Conservation (phyloP, 148 eudicot genomes). For the Chenopodium album region DNA sequence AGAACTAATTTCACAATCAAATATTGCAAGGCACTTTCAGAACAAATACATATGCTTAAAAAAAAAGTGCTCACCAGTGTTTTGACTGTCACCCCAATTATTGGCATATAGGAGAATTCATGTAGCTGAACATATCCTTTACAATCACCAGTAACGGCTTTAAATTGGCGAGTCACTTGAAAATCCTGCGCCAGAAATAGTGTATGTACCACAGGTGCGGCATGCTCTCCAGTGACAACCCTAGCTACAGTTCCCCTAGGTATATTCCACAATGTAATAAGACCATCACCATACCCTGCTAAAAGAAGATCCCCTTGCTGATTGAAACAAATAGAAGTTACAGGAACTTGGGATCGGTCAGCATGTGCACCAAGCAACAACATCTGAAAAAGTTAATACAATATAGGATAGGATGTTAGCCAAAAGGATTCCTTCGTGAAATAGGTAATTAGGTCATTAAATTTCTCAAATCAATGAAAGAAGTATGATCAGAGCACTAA, state of each 20-base stretch:
- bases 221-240: conserved; percentile 67
- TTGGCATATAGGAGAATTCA: conserved; percentile 52
- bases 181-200: conserved; percentile 80
- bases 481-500: background rate
- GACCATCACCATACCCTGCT: conserved; percentile 93
- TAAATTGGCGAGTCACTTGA: conserved; percentile 62
- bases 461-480: background rate
- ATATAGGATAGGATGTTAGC: conserved; percentile 6
- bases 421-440: conserved; percentile 9
- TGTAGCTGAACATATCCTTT: conserved; percentile 72
- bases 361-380: conserved; percentile 75
- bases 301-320: conserved; percentile 85
- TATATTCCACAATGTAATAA: conserved; percentile 72
- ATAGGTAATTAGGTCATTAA: background rate
- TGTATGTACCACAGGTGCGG: conserved; percentile 78
- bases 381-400: conserved; percentile 44
- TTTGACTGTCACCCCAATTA: conserved; percentile 60
- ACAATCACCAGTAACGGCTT: conserved; percentile 83
- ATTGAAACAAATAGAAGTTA: conserved; percentile 86
- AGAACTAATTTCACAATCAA: background rate
- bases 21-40: background rate
- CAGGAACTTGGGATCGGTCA: conserved; percentile 68
- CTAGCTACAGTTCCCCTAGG: conserved; percentile 60
- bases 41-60: background rate
- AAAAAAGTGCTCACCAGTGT: conserved; percentile 44